phyloP scores from a whole-genome alignment of 805 yeast genomes.

The Cyberlindnera subsufficiens region DNA sequence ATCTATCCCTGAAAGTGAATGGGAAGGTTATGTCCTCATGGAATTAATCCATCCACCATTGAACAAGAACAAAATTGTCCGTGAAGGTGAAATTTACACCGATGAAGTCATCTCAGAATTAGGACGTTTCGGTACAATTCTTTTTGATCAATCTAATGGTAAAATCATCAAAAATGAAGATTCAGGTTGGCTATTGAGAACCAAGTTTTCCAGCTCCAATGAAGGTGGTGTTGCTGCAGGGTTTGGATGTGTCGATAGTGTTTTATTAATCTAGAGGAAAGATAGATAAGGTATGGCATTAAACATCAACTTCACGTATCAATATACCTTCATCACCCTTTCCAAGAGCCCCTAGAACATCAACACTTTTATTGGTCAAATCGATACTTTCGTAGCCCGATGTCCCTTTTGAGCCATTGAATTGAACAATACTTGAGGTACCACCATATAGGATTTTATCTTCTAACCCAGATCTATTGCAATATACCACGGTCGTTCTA shows the following conservation, averaged over 20 bases:
- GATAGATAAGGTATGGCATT: background rate
- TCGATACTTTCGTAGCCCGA: constrained; percentile 28
- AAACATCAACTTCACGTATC: constrained; percentile 46
- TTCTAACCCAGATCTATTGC: constrained; percentile 81
- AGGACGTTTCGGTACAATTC: constrained; percentile 81
- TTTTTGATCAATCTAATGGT: constrained; percentile 64
- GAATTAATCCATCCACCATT: constrained; percentile 81
- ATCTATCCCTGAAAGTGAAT: constrained; percentile 54
- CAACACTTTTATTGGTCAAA: constrained; percentile 43
- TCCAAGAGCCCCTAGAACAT: constrained; percentile 49
- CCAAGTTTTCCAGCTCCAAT: constrained; percentile 79
- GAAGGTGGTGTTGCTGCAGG: constrained; percentile 99
- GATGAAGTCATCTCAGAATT: constrained; percentile 85
- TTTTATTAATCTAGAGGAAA: constrained; percentile 37
- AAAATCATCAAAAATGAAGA: constrained; percentile 54
- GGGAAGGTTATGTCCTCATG: constrained; percentile 93
- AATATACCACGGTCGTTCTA: constrained; percentile 39
- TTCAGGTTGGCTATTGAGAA: constrained; percentile 83
- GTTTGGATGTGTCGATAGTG: constrained; percentile 91
- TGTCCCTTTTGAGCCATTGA: constrained; percentile 33
- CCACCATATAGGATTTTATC: constrained; percentile 64
- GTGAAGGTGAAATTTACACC: constrained; percentile 54
- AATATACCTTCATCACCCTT: constrained; percentile 63
- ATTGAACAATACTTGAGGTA: constrained; percentile 49
- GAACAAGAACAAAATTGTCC: constrained; percentile 60